Evolutionary conservation across 768 basidiomycete species (phyloP), one percentile per base, ranked within the genome.

Genomic region (Xanthoconium purpureum): DNA sequence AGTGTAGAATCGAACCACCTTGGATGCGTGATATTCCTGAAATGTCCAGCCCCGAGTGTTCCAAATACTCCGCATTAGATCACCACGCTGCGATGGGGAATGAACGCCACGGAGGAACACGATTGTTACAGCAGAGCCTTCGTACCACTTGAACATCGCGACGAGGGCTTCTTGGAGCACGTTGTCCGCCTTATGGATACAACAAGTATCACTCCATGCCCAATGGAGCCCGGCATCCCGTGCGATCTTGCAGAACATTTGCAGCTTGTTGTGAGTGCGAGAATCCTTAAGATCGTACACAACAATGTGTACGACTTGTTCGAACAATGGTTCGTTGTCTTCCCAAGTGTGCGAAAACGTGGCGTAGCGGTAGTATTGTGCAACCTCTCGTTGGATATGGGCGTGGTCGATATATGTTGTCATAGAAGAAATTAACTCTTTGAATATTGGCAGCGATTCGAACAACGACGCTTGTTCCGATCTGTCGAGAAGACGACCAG

Each of bases 11-110:
- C 38, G 45, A n/a, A 63, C 45, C 2, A 44, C 52, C 9, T 44
- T 55, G 20, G 62, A 51, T 0, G 60, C 60, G 3, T 55, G 52
- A 15, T 63, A 62, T 47, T 62, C 61, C n/a, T 62, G 58, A 2
- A 60, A 17, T 12, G 47, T 49, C 47, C 47, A 49, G 15, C 13
- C 50, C 6, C 50, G 40, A 33, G 50, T 32, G 6, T 51, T 51
- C 50, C 50, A 51, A 11, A 43, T 42, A n/a, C 50, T 51, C 18
- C 20, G 2, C 40, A 24, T 17, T 13, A 51, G 50, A 24, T 51
- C 50, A 20, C 50, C 32, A 2, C 14, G 40, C 32, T 9, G 29
- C 9, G 39, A 32, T 24, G 50, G 50, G 13, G 50, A 50, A 18
- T 42, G 38, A 29, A 50, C 39, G n/a, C 50, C 50, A 42, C 38